Conservation (phyloP, 73 alveolate species). For the Paraurostyla sp. region DNA sequence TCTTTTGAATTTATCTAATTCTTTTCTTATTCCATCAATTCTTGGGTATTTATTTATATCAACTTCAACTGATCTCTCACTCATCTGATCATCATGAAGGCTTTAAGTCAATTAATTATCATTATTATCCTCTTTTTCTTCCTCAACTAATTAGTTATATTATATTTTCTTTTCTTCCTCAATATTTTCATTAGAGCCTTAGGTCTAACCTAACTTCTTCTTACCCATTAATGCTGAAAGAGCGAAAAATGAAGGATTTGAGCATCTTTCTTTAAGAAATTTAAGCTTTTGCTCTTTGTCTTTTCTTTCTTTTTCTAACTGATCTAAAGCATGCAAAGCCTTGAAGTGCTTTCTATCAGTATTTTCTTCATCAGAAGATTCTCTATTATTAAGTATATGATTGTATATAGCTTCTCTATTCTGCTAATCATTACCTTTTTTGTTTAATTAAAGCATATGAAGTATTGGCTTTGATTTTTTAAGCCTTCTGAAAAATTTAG, state of each 20-base stretch:
- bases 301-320: conserved; percentile 21
- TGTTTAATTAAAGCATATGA: background rate
- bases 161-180: background rate
- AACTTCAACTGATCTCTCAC: background rate
- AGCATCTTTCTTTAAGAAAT: conserved; percentile 9
- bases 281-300: conserved; percentile 14
- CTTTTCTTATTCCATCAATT: conserved; percentile 37
- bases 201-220: background rate
- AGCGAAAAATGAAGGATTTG: conserved; percentile 24
- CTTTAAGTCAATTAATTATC: too few species aligned
- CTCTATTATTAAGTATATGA: background rate
- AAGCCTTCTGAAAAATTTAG: conserved; percentile 18
- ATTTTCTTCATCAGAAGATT: conserved; percentile 21
- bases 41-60: background rate
- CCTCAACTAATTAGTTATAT: background rate
- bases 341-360: background rate
- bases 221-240: background rate
- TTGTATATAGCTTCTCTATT: background rate
- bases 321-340: conserved; percentile 27
- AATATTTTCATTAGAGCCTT: background rate
- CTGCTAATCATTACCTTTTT: background rate
- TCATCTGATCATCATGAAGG: too few species aligned
- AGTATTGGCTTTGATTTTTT: conserved; percentile 1
- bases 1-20: background rate
- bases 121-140: background rate